Percentiles rank a stretch among this genome's conserved stretches.
Evolutionary conservation across 2,329 filamentous ascomycete genomes (phyloP).

Genomic region (Aspergillus novoparasiticus): DNA sequence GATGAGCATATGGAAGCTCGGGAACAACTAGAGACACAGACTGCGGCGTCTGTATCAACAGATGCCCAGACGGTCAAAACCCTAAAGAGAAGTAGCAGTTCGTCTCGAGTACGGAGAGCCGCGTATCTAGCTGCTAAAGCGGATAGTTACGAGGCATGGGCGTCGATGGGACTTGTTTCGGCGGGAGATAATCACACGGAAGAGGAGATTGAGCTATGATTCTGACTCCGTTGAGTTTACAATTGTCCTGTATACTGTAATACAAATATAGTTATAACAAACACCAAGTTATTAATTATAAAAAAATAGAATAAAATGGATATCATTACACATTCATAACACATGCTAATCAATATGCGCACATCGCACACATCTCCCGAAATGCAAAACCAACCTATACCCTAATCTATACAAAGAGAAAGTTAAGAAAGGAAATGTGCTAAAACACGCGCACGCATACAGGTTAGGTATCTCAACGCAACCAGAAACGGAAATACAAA

Average conservation of each 20-base stretch:
- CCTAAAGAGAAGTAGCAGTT: constrained; percentile 14
- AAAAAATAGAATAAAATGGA: background rate
- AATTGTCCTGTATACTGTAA: background rate
- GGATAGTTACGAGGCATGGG: constrained; percentile 48
- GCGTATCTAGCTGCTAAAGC: constrained; percentile 46
- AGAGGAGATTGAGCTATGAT: constrained; percentile 46
- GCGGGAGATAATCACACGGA: constrained; percentile 46
- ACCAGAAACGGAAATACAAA: background rate
- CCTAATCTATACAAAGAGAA: constrained; percentile 9
- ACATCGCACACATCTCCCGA: background rate
- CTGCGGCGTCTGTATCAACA: background rate
- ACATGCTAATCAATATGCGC: background rate
- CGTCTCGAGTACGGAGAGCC: constrained; percentile 28
- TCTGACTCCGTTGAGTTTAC: background rate
- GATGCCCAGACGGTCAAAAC: background rate
- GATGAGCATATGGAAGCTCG: background rate
- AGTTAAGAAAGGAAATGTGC: constrained; percentile 1
- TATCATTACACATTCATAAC: constrained; percentile 1
- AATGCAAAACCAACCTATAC: background rate
- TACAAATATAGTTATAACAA: background rate
- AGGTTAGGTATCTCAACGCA: background rate
- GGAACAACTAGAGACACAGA: background rate
- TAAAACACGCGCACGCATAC: background rate
- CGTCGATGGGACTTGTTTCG: constrained; percentile 45
- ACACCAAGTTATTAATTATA: background rate